Conservation (phyloP, 2,329 filamentous ascomycete genomes). For the Phaeoacremonium minimum region DNA sequence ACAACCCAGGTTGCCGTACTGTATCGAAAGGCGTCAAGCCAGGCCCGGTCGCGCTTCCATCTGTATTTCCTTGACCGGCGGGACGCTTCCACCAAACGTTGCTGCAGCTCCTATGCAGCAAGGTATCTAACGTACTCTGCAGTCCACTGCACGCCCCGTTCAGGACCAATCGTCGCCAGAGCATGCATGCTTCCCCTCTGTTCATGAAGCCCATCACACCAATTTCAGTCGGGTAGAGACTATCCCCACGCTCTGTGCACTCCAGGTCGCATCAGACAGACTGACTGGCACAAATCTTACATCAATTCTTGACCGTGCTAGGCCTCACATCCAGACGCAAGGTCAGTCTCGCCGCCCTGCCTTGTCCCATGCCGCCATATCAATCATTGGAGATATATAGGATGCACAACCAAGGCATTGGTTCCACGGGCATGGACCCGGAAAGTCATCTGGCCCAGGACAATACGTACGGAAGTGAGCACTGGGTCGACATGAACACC, state of each 20-base stretch:
- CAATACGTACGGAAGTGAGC: conserved; percentile 36
- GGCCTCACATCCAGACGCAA: conserved; percentile 5
- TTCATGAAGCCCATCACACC: conserved; percentile 32
- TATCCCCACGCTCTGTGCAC: conserved; percentile 12
- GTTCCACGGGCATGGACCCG: conserved; percentile 40
- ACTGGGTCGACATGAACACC: conserved; percentile 53
- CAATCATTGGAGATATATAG: conserved; percentile 17
- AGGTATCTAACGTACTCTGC: conserved; percentile 25
- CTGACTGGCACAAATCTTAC: conserved; percentile 7
- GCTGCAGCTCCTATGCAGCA: conserved; percentile 29
- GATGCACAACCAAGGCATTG: conserved; percentile 42
- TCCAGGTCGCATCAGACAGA: conserved; percentile 6
- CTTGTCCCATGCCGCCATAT: conserved; percentile 11
- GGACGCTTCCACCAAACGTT: conserved; percentile 21
- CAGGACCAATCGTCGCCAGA: conserved; percentile 35
- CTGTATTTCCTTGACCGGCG: too few species aligned
- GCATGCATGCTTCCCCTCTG: conserved; percentile 44
- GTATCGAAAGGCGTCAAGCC: too few species aligned
- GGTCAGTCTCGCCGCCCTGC: conserved; percentile 2
- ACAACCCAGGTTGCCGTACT: too few species aligned
- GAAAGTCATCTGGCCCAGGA: conserved; percentile 40
- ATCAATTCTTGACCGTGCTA: conserved; percentile 7
- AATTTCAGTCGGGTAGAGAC: conserved; percentile 24
- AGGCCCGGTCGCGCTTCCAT: neutral
- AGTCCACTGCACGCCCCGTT: conserved; percentile 26